Evolutionary conservation across 371 early-diverging fungal species (phyloP), one percentile per base, ranked within the genome.

Genomic region (Syncephalastrum sp.): DNA sequence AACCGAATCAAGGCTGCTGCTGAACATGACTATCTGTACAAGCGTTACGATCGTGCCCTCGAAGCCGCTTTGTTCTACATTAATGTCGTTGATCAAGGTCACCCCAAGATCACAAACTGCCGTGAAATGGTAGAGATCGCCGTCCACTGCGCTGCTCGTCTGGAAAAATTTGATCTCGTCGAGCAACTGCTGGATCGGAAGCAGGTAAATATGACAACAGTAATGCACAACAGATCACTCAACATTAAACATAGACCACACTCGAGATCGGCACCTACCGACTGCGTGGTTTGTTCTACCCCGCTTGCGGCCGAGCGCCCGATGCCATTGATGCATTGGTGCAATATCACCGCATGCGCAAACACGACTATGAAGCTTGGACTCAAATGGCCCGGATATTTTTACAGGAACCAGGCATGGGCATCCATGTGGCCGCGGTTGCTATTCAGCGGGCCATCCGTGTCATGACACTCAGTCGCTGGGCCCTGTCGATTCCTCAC

Each of bases 41-140:
- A 71, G 41, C 63, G 57, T 5, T 78, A 78, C 47, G 69, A 69
- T 13, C 54, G 44, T 23, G 79, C 79, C 4, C 53, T 78, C 8
- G 53, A 62, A 13, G 45, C 29, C 3, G 69, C 72, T 0, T 59
- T 78, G 16, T 61, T 23, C 23, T 78, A 58, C 49, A 69, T 78
- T 42, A 51, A 61, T 15, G 50, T 75, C 13, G 69, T 63, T 8
- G 61, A 68, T 19, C 57, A 64, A 1, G 63, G 67, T 21, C 51
- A 62, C 6, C 73, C 67, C 53, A 78, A 75, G 53, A 64, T 75
- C 8, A 61, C 46, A 4, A 65, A 65, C 10, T 67, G 70, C 7
- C 66, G 69, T 33, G 79, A 78, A 57, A 68, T 75, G 47, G 53
- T 54, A 13, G 79, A 78, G 27, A 73, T 73, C 42, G 79, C 71